Evolutionary conservation across 169 alveolate genomes (phyloP), one percentile per base, ranked within the genome.

Genomic region (Eimeria necatrix): DNA sequence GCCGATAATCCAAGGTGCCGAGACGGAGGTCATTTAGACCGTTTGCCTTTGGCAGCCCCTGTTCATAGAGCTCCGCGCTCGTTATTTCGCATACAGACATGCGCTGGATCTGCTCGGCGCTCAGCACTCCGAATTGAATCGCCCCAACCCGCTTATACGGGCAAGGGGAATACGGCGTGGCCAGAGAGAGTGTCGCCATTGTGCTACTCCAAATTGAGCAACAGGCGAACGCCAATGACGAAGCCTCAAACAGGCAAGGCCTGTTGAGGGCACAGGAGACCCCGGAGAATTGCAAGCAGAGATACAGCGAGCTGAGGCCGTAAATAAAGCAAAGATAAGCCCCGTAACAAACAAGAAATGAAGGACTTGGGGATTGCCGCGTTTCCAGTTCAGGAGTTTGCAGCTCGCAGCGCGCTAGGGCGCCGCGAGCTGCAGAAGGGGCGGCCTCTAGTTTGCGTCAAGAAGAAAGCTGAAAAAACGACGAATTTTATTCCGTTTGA

Each of bases 1-100:
- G 95, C 70, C 98, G 98, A 60, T 98, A 98, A 94, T 99, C 99
- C 93, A 98, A 98, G 22, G 99, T 99, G n/a, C 99, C 99, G 99
- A 99, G 98, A 61, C 99, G 97, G 5, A 98, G 97, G 93, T 99
- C 99, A 96, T 99, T 98, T 86, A 99, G 97, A 8, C 99, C 95
- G 70, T 71, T 71, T 16, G 90, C 70, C 98, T 97, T 97, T 49
- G 99, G 99, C 14, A 98, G 88, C 0, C 99, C 99, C 68, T 97
- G 98, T 32, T 98, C 98, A 96, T 98, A 98, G 70, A 98, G 88
- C 88, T 98, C 99, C 48, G 99, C 94, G 78, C 96, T 96, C n/a
- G 97, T 97, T 64, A 98, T 96, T 94, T 98, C 99, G 81, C 98
- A 97, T 18, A 98, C 99, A 22, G 99, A 97, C 96, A 98, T 91